These are phyloP conservation scores for Dioscorea alata DNA, from an alignment of 106 monocot genomes.

Conservation along the genomic window DNA sequence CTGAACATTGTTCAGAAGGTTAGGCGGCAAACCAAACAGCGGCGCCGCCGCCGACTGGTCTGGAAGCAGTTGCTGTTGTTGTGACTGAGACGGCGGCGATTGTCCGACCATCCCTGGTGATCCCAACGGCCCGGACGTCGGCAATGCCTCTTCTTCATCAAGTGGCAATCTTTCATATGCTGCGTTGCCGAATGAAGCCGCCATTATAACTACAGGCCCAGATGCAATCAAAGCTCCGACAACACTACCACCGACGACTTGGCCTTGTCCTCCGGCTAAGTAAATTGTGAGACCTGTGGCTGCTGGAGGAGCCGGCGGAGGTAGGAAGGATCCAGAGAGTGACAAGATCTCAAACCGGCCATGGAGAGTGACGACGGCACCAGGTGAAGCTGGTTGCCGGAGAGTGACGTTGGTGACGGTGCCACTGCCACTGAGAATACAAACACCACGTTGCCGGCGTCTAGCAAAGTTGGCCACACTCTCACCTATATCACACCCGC, in stretches of 20 bases:
- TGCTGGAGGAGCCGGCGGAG: conserved; percentile 45
- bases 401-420: conserved; percentile 40
- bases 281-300: conserved; percentile 47
- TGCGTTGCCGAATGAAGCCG: conserved; percentile 49
- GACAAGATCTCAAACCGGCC: conserved; percentile 61
- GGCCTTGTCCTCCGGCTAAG: conserved; percentile 44
- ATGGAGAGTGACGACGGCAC: conserved; percentile 29
- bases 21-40: too few species aligned
- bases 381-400: conserved; percentile 23
- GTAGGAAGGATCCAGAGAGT: conserved; percentile 47
- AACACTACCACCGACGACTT: conserved; percentile 41
- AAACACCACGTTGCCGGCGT: conserved; percentile 41
- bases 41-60: too few species aligned
- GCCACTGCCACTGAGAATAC: conserved; percentile 38
- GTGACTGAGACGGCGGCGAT: too few species aligned
- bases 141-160: conserved; percentile 34
- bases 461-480: conserved; percentile 36
- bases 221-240: conserved; percentile 35
- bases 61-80: too few species aligned
- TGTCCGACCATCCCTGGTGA: too few species aligned
- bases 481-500: conserved; percentile 39
- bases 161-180: conserved; percentile 48
- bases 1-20: too few species aligned
- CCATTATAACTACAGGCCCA: conserved; percentile 42
- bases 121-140: too few species aligned